Evolutionary conservation across 129 eudicot genomes (phyloP), one percentile per base, ranked within the genome.

Genomic region (Artemisia tridentata): DNA sequence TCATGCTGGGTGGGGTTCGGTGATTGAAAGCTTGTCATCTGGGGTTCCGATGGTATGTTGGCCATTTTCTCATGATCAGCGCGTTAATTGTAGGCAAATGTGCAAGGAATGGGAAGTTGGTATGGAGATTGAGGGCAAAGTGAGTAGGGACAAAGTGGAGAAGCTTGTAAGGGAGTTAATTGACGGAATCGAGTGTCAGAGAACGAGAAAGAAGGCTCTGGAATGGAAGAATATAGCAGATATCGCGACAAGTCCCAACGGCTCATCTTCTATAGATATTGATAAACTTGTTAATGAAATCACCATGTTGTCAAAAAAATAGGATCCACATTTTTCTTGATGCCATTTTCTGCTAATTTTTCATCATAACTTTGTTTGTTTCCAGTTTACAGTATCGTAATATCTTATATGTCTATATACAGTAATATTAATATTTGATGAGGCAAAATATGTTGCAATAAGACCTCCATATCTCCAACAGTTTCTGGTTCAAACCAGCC

Each of bases 1-100:
- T 3, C 95, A 87, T 54, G 73, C 76, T 46, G 89, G 89, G 23
- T 87, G 89, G 95, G 86, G 86, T 16, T 87, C 89, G 15, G 78
- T 80, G 3, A 11, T 82, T 0, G 95, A 87, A 70, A 87, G 89
- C 56, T 29, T 87, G 34, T 31, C 67, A 0, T 18, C 80, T 5
- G 89, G 93, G 0, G 85, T 87, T 12, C 87, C 89, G 0, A 54
- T 87, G 75, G 49, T 84, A 0, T 87, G 89, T 53, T 87, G 93
- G 84, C 93, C 93, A 0, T 65, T 85, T 64, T 75, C 84, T 0
- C 81, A 84, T 0, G 95, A 88, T 7, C 95, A 88, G 11, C 85
- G 17, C n/a, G 76, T 80, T n/a, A 86, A 86, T 45, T 86, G 89
- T 14, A 61, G 83, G 67, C 88, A 79, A 19, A 62, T 88, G 53